Conservation (phyloP, 305 asterid genomes). For the Fraxinus greggii region DNA sequence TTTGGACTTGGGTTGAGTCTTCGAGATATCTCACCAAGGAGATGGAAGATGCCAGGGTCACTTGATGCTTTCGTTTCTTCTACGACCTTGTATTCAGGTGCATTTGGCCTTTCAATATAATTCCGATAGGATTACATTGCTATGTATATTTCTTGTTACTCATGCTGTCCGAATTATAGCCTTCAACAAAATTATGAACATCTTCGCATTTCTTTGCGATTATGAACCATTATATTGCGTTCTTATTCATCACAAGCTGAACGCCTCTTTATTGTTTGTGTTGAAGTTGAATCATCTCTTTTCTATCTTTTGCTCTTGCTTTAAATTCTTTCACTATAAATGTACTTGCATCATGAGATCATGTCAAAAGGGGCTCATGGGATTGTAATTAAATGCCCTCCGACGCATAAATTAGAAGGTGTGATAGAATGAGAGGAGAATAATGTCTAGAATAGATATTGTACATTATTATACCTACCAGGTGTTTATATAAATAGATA, state of each 20-base stretch:
- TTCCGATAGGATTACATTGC: constrained; percentile 15
- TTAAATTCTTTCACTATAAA: background rate
- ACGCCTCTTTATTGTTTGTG: background rate
- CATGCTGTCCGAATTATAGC: background rate
- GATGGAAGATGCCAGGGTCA: background rate
- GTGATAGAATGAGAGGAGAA: background rate
- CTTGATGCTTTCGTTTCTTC: constrained; percentile 6
- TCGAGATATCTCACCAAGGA: constrained; percentile 6
- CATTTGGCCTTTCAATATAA: constrained; percentile 16
- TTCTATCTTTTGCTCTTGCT: background rate
- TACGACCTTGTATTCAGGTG: constrained; percentile 6
- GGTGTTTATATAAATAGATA: background rate
- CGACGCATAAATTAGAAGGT: background rate
- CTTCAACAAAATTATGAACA: background rate
- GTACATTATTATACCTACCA: background rate
- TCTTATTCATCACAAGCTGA: background rate
- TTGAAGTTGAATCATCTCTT: background rate
- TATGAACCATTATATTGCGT: background rate
- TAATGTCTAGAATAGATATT: background rate
- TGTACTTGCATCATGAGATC: background rate
- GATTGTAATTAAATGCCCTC: background rate
- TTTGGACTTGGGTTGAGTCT: constrained; percentile 14
- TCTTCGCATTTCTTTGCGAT: constrained; percentile 15
- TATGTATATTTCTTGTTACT: constrained; percentile 12
- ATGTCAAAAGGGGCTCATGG: background rate